Percentiles rank a stretch among this genome's conserved stretches.
Conservation (phyloP, 805 yeast genomes). For the Starmerella khaoyaiensis region DNA sequence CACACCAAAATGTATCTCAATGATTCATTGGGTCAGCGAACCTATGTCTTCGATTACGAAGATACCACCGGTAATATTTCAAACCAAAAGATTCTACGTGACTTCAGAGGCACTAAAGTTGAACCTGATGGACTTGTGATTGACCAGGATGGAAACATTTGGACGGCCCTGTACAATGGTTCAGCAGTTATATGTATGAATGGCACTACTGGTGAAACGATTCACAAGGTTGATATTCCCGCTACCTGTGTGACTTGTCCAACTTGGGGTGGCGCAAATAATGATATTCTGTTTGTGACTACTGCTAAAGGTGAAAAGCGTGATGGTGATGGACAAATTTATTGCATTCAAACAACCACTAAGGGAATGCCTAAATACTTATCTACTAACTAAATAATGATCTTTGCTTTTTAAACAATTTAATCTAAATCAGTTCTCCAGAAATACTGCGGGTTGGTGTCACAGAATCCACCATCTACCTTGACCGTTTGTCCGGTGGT, state of each 20-base stretch:
- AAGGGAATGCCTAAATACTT: slow-evolving; percentile 24
- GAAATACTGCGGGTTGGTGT: slow-evolving; percentile 15
- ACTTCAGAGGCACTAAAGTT: slow-evolving; percentile 19
- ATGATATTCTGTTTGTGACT: slow-evolving; percentile 24
- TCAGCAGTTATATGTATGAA: slow-evolving; percentile 20
- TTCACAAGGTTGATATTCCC: slow-evolving; percentile 21
- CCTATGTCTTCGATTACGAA: slow-evolving; percentile 38
- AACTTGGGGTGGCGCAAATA: slow-evolving; percentile 29
- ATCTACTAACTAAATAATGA: neutral
- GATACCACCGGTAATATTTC: slow-evolving; percentile 26
- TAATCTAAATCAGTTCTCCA: slow-evolving; percentile 7
- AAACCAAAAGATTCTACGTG: slow-evolving; percentile 24
- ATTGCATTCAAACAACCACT: slow-evolving; percentile 22
- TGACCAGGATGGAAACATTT: slow-evolving; percentile 23
- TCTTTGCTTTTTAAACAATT: neutral
- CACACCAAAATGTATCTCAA: slow-evolving; percentile 38
- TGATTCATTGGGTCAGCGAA: slow-evolving; percentile 36
- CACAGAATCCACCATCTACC: slow-evolving; percentile 15
- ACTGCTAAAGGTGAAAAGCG: slow-evolving; percentile 21
- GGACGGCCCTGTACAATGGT: slow-evolving; percentile 24
- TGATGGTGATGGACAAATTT: slow-evolving; percentile 28
- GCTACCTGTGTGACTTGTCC: slow-evolving; percentile 26
- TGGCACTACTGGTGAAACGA: slow-evolving; percentile 23
- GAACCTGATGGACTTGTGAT: slow-evolving; percentile 24
- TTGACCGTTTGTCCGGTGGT: slow-evolving; percentile 15